Evolutionary conservation across 2,329 filamentous ascomycete species (phyloP).

Genomic region (Dendrostoma leiphaemia): DNA sequence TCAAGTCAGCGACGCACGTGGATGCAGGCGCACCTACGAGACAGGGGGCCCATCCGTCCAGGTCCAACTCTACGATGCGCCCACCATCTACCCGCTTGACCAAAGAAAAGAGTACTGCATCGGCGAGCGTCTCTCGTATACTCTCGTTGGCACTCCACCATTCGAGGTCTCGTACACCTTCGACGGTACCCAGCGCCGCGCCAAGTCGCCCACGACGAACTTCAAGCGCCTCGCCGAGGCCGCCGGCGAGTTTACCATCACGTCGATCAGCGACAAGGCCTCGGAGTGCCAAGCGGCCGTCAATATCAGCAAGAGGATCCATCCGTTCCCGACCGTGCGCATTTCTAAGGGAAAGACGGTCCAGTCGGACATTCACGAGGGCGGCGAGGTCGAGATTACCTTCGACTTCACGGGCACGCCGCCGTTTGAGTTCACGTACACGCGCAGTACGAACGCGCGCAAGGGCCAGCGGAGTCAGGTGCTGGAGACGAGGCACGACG

Average conservation of each 20-base stretch:
- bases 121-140: constrained; percentile 90
- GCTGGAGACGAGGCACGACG: constrained; percentile 86
- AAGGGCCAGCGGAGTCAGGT: constrained; percentile 77
- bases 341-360: constrained; percentile 81
- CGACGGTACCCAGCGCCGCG: constrained; percentile 73
- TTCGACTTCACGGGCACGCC: constrained; percentile 96
- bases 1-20: constrained; percentile 81
- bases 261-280: constrained; percentile 80
- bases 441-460: constrained; percentile 81
- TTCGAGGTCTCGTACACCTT: constrained; percentile 95
- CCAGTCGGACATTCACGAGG: constrained; percentile 93
- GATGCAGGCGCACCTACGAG: constrained; percentile 79
- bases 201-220: constrained; percentile 72
- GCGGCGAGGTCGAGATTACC: constrained; percentile 85
- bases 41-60: constrained; percentile 73
- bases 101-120: constrained; percentile 88
- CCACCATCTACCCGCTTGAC: constrained; percentile 85
- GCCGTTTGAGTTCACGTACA: constrained; percentile 98
- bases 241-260: constrained; percentile 85
- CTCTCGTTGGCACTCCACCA: constrained; percentile 83
- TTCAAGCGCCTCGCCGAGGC: constrained; percentile 94
- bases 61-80: constrained; percentile 89
- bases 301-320: constrained; percentile 78
- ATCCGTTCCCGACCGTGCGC: constrained; percentile 86
- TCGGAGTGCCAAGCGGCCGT: constrained; percentile 82